Base-by-base conservation (phyloP, 169 alveolate genomes). In the Cryptosporidium baileyi region DNA sequence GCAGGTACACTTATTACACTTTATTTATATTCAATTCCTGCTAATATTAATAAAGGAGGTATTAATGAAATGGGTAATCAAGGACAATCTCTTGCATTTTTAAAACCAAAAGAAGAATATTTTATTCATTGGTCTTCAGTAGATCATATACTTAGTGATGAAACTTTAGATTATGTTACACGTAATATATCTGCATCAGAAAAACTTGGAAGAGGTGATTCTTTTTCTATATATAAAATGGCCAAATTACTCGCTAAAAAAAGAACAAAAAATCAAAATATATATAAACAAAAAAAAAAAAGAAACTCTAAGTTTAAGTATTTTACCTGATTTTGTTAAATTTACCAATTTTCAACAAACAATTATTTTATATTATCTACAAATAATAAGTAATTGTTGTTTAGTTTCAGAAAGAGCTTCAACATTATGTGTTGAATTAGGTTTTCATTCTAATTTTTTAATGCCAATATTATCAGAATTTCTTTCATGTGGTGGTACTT, bases 321-420 rank as follows among this genome's bases (percentile, higher is more conserved):
- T 74, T 24, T 40, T 74, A 6, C 85, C 85, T 13, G 85, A 74
- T 40, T 74, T 74, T 54, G 85, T 57, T 54, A 74, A 74, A 24
- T 57, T 74, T 41, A 54, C 63, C 8, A 60, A 74, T 2, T 74
- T 74, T 15, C 85, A 74, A 24, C 67, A 34, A 22, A 24, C 65
- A 51, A 24, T 74, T 5, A 57, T 74, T 26, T 38, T 59, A 17
- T 74, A 40, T 60, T 74, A 74, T 19, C 26, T 74, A 6, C 28
- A 74, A 38, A 74, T 74, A 51, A 59, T 74, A 13, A 19, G 85
- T 4, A 74, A 74, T 32, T 74, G 85, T 34, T 74, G 85, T 54
- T 17, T 38, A 4, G 85, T 67, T 11, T 74, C 85, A 11, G 57
- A 74, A 32, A 74, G 34, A 13, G 85, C 67, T 17, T 52, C 85